phyloP scores from a whole-genome alignment of 352 stramenopile genomes.

The Peronospora farinosa region DNA sequence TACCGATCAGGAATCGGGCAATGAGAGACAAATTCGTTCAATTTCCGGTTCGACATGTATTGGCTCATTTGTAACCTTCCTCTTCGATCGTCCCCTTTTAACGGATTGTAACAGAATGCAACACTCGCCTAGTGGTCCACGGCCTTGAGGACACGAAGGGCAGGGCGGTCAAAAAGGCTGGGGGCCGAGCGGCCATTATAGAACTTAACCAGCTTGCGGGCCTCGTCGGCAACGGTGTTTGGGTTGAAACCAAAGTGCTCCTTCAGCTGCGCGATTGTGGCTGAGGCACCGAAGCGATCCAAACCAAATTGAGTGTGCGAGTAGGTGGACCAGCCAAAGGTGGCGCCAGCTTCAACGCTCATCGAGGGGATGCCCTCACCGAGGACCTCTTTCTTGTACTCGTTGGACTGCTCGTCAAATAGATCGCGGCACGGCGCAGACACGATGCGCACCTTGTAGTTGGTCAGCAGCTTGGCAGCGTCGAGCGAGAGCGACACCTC shows the following conservation, averaged over 20 bases:
- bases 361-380: constrained; percentile 92
- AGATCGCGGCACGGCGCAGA: constrained; percentile 97
- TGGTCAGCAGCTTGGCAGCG: constrained; percentile 87
- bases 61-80: background rate
- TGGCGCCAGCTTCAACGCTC: constrained; percentile 92
- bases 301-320: constrained; percentile 91
- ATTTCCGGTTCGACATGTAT: constrained; percentile 8
- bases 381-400: constrained; percentile 95
- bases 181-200: constrained; percentile 74
- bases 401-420: constrained; percentile 93
- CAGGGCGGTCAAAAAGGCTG: constrained; percentile 69
- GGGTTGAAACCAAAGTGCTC: constrained; percentile 94
- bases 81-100: background rate
- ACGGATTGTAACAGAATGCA: constrained; percentile 4
- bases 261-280: constrained; percentile 85
- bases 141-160: constrained; percentile 57
- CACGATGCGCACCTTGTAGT: constrained; percentile 89
- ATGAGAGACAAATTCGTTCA: constrained; percentile 8
- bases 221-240: constrained; percentile 90
- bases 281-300: constrained; percentile 85
- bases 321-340: constrained; percentile 94
- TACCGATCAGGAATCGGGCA: background rate
- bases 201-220: constrained; percentile 90
- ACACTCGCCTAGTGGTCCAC: constrained; percentile 41
- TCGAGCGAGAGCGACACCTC: constrained; percentile 95